A percentile compares a stretch with the other conserved stretches of the same genome.
phyloP scores from a whole-genome alignment of 2,329 filamentous ascomycete genomes.

The Knoxdaviesia proteae region DNA sequence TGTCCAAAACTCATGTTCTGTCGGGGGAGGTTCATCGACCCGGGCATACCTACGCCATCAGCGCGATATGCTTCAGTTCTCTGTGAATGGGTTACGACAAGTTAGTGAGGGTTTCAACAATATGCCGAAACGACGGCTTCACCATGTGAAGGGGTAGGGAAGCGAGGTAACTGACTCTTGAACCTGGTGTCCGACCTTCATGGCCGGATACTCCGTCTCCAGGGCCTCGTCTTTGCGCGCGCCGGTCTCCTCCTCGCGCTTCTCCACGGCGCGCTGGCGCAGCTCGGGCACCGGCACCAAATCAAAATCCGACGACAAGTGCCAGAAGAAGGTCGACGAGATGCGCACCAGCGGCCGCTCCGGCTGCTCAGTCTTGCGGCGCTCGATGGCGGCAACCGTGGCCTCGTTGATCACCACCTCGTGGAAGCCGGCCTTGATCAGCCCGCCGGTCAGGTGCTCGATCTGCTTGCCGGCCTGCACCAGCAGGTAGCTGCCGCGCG shows the following conservation, averaged over 20 bases:
- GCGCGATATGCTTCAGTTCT: constrained; percentile 7
- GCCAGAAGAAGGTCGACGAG: constrained; percentile 41
- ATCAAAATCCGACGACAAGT: constrained; percentile 34
- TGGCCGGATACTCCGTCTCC: constrained; percentile 23
- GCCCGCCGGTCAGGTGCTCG: constrained; percentile 37
- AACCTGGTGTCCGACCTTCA: constrained; percentile 39
- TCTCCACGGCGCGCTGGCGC: constrained; percentile 19
- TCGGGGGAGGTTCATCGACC: too few relatives aligned
- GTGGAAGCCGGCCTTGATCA: constrained; percentile 40
- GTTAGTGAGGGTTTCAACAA: constrained; percentile 2
- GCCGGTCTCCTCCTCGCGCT: constrained; percentile 24
- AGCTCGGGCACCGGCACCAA: constrained; percentile 28
- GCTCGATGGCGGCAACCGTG: constrained; percentile 25
- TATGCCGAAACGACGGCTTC: too few relatives aligned
- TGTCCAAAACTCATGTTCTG: too few relatives aligned
- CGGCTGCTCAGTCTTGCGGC: constrained; percentile 18
- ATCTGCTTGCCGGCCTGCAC: constrained; percentile 43
- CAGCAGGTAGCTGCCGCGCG: constrained; percentile 33
- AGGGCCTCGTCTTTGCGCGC: constrained; percentile 32
- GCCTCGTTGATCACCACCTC: constrained; percentile 36
- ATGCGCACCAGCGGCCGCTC: constrained; percentile 33
- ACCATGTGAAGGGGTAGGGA: background rate
- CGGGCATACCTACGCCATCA: constrained; percentile 19
- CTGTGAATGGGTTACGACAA: constrained; percentile 1
- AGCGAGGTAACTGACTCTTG: constrained; percentile 21